Conservation (phyloP, 2,329 filamentous ascomycete species). For the Neopestalotiopsis sp. region DNA sequence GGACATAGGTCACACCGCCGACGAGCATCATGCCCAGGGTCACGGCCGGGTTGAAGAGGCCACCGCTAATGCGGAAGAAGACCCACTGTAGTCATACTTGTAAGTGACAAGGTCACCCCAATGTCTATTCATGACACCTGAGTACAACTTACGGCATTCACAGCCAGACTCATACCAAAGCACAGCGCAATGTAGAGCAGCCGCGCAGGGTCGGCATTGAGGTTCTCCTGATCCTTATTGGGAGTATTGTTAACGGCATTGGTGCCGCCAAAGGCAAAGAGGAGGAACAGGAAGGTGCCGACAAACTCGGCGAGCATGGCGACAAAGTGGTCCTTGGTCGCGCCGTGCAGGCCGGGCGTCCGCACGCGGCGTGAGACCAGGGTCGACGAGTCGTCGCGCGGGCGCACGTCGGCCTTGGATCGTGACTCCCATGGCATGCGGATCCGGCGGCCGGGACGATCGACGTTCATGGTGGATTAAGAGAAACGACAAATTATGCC, state of each 20-base stretch:
- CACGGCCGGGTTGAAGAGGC: conserved; percentile 24
- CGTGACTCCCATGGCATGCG: conserved; percentile 17
- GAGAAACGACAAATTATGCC: background rate
- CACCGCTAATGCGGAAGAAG: conserved; percentile 41
- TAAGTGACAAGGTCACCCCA: background rate
- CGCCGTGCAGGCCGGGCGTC: background rate
- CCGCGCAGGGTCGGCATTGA: background rate
- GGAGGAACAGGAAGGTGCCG: conserved; percentile 49
- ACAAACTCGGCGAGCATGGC: conserved; percentile 41
- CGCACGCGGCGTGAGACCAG: conserved; percentile 8
- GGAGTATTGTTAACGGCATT: conserved; percentile 30
- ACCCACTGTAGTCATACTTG: conserved; percentile 32
- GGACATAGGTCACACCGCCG: conserved; percentile 13
- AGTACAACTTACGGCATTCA: conserved; percentile 31
- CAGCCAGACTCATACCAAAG: conserved; percentile 39
- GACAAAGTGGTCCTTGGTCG: conserved; percentile 13
- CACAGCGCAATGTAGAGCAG: conserved; percentile 37
- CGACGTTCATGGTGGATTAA: conserved; percentile 17
- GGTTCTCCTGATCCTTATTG: conserved; percentile 16
- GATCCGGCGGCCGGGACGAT: conserved; percentile 16
- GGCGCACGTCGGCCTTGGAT: background rate
- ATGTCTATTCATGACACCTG: background rate
- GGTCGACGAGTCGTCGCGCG: conserved; percentile 1
- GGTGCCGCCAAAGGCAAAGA: conserved; percentile 47
- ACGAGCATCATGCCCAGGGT: conserved; percentile 23